These are phyloP conservation scores for Solanum pinnatisectum DNA, from an alignment of 257 asterid genomes.

Conservation along the genomic window DNA sequence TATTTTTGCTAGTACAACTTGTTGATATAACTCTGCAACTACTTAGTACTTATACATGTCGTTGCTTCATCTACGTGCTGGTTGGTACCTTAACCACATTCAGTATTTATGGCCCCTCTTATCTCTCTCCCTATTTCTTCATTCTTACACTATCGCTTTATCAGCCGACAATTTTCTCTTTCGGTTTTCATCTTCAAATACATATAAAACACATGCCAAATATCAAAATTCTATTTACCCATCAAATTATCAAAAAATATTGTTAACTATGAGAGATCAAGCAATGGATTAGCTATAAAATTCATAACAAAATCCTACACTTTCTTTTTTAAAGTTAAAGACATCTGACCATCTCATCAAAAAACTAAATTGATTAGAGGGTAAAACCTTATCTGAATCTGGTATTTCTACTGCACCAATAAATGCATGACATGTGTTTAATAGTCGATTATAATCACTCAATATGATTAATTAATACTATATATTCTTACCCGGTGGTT, in stretches of 20 bases:
- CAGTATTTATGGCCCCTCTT: not conserved
- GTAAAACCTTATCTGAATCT: not conserved
- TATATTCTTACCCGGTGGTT: not conserved
- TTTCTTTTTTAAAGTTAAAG: not conserved
- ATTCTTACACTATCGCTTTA: not conserved
- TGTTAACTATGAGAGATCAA: not conserved
- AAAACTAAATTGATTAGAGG: not conserved
- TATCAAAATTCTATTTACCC: not conserved
- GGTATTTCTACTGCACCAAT: not conserved
- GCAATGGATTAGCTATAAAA: not conserved
- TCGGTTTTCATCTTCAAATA: not conserved
- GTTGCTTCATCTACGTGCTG: slow-evolving; percentile 20
- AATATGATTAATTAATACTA: not conserved
- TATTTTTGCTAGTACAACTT: not conserved
- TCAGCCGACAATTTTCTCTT: not conserved
- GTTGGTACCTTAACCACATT: slow-evolving; percentile 38
- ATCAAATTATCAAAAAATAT: not conserved
- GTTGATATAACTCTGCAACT: slow-evolving; percentile 6
- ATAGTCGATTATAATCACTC: not conserved
- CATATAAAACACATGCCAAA: not conserved
- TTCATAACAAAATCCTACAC: too few species aligned
- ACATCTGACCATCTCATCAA: not conserved
- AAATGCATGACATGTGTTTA: not conserved
- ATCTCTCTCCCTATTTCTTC: not conserved
- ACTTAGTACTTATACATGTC: not conserved